phyloP scores from a whole-genome alignment of 306 rosid species.

The Malus asiatica region DNA sequence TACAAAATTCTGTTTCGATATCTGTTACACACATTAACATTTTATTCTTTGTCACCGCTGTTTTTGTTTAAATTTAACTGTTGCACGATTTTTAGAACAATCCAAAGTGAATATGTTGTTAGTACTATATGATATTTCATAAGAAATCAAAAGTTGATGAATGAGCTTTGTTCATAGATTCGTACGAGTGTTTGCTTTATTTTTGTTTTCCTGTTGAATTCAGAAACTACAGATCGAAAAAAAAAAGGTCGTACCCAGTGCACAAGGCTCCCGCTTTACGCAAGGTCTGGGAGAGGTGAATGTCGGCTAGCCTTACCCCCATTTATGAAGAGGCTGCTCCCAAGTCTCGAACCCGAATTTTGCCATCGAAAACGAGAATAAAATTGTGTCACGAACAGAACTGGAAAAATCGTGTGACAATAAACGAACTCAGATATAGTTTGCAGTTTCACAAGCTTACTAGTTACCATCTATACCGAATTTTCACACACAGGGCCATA shows the following conservation, averaged over 20 bases:
- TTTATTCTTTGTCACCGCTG: slow-evolving; percentile 3
- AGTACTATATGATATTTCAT: slow-evolving; percentile 20
- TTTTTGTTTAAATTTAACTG: slow-evolving; percentile 19
- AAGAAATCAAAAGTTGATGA: slow-evolving; percentile 15
- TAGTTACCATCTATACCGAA: background rate
- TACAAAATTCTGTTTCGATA: slow-evolving; percentile 13
- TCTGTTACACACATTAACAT: slow-evolving; percentile 4
- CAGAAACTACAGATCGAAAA: background rate
- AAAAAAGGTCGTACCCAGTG: too few relatives aligned
- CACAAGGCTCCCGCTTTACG: too few relatives aligned
- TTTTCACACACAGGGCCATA: background rate
- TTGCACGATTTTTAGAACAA: slow-evolving; percentile 10
- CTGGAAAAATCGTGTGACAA: background rate
- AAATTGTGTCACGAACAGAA: background rate
- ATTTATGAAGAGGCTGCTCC: too few relatives aligned
- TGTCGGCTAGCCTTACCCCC: too few relatives aligned
- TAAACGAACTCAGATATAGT: background rate
- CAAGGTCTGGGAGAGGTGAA: too few relatives aligned
- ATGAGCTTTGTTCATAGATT: background rate
- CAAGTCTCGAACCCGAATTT: too few relatives aligned
- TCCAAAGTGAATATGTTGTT: slow-evolving; percentile 21
- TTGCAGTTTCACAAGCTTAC: background rate
- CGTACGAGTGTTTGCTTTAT: background rate
- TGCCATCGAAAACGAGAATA: background rate
- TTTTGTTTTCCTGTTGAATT: background rate